Evolutionary conservation across 2,329 filamentous ascomycete species (phyloP).

Genomic region (Fusarium sp.): DNA sequence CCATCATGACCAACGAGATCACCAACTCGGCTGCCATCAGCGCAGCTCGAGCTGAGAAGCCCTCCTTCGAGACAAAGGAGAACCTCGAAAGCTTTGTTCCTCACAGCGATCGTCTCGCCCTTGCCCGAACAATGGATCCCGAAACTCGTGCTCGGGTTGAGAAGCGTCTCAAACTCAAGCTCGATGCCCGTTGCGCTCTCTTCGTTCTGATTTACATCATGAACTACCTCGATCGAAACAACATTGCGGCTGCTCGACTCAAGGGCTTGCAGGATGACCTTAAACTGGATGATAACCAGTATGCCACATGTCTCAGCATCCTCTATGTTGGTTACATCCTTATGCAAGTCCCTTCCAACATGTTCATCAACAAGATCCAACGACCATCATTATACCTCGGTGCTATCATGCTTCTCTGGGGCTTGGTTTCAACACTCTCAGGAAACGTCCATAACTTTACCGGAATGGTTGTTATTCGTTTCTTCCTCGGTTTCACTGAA

Average conservation of each 20-base stretch:
- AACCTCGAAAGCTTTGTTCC: neutral
- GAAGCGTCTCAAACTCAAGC: conserved; percentile 74
- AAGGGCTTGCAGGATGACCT: conserved; percentile 73
- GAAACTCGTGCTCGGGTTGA: conserved; percentile 59
- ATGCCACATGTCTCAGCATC: conserved; percentile 72
- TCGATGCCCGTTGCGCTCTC: conserved; percentile 76
- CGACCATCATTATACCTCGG: conserved; percentile 65
- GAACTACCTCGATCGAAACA: conserved; percentile 78
- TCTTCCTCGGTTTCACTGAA: conserved; percentile 71
- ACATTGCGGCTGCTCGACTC: conserved; percentile 74
- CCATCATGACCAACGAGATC: conserved; percentile 12
- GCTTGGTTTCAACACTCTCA: conserved; percentile 68
- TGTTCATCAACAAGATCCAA: conserved; percentile 66
- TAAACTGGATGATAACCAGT: conserved; percentile 65
- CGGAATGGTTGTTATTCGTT: conserved; percentile 66
- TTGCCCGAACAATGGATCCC: conserved; percentile 4
- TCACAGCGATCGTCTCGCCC: neutral
- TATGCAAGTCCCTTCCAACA: conserved; percentile 72
- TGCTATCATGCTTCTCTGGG: conserved; percentile 68
- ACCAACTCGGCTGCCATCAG: neutral
- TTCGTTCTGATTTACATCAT: conserved; percentile 80
- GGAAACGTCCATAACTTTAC: conserved; percentile 64
- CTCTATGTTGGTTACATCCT: conserved; percentile 75
- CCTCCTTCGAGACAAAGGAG: conserved; percentile 3
- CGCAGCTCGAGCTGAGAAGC: conserved; percentile 1